Conservation (phyloP, 73 alveolate species). For the Paramecium pentaurelia region DNA sequence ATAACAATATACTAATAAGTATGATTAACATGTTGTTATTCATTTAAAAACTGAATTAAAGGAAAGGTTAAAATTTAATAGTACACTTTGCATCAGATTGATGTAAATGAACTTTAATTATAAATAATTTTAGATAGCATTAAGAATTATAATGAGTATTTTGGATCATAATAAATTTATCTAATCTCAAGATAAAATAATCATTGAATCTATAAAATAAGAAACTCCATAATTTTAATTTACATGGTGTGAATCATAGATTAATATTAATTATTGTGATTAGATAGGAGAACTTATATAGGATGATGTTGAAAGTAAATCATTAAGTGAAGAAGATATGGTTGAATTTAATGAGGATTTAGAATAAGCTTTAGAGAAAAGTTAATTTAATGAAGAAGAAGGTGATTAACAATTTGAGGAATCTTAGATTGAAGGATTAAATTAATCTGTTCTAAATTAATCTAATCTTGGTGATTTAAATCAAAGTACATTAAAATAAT, state of each 20-base stretch:
- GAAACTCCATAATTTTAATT: not conserved
- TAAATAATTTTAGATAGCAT: not conserved
- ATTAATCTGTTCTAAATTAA: not conserved
- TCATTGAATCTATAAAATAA: not conserved
- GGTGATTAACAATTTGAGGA: not conserved
- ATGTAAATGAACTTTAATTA: not conserved
- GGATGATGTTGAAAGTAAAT: not conserved
- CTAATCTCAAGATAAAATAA: not conserved
- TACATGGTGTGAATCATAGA: not conserved
- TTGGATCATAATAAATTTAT: not conserved
- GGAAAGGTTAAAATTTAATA: slow-evolving; percentile 13
- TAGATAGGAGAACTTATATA: not conserved
- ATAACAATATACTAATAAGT: not conserved
- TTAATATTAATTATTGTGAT: not conserved
- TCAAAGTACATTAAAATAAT: not conserved
- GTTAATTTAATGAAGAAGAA: not conserved
- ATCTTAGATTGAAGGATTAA: not conserved
- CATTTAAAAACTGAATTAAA: slow-evolving; percentile 11
- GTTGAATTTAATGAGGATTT: not conserved
- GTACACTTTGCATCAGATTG: not conserved
- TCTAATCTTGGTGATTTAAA: not conserved
- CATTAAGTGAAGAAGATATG: not conserved
- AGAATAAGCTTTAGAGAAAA: not conserved
- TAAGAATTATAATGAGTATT: not conserved
- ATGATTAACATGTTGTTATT: slow-evolving; percentile 17